Percentiles rank a stretch among this genome's conserved stretches.
These are phyloP conservation scores for Monoraphidium neglectum DNA, from an alignment of 139 green algal species.

Conservation along the genomic window DNA sequence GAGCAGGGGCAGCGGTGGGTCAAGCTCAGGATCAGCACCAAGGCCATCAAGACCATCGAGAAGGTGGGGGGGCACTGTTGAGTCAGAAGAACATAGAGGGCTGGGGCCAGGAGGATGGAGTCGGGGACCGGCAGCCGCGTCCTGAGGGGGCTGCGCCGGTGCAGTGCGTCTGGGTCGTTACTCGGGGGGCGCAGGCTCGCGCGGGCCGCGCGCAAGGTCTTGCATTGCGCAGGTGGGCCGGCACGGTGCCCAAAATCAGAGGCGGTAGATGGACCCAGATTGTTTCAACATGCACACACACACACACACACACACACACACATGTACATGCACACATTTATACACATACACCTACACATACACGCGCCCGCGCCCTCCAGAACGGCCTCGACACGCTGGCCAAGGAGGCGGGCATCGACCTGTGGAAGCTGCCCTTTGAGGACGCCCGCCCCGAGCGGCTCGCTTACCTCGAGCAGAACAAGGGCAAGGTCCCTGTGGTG, in stretches of 20 bases:
- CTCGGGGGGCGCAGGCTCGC: no score
- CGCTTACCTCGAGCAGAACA: slow-evolving; percentile 66
- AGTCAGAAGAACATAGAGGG: background rate
- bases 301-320: no score
- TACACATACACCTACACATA: background rate
- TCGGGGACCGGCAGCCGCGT: background rate
- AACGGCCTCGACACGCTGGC: slow-evolving; percentile 93
- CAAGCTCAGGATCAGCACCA: slow-evolving; percentile 75
- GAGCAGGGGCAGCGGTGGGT: slow-evolving; percentile 77
- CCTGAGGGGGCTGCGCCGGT: no score
- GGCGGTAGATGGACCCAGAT: no score
- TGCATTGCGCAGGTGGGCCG: no score
- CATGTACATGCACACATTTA: no score
- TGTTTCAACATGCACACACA: no score
- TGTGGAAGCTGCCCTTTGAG: slow-evolving; percentile 87
- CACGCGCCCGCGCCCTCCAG: slow-evolving; percentile 72
- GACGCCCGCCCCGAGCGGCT: slow-evolving; percentile 64
- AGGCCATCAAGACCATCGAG: slow-evolving; percentile 75
- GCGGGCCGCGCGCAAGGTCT: no score
- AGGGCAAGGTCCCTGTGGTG: slow-evolving; percentile 34
- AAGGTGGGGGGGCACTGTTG: slow-evolving; percentile 47
- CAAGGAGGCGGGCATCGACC: slow-evolving; percentile 85
- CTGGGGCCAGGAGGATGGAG: background rate
- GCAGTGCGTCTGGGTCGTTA: no score
- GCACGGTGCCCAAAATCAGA: no score